A percentile compares a stretch with the other conserved stretches of the same genome.
Evolutionary conservation across 257 asterid species (phyloP).

Genomic region (Rauvolfia tetraphylla): DNA sequence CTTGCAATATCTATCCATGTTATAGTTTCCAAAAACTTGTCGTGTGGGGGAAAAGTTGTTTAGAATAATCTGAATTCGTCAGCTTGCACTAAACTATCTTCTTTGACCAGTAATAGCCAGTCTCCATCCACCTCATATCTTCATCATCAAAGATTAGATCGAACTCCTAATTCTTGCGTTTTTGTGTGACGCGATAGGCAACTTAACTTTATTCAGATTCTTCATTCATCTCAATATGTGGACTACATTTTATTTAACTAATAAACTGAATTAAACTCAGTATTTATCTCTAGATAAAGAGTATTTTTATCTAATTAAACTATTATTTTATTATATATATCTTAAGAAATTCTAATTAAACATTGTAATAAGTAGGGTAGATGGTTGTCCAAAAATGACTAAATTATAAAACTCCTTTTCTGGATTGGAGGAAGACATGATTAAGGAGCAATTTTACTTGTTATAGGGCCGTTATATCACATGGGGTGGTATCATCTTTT

Average conservation of each 20-base stretch:
- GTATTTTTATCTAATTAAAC: no score
- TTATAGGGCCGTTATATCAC: conserved; percentile 68
- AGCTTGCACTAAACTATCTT: neutral
- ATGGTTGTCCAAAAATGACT: neutral
- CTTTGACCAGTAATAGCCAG: neutral
- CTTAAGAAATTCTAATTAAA: no score
- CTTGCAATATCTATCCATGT: neutral
- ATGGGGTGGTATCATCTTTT: conserved; percentile 86
- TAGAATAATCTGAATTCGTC: neutral
- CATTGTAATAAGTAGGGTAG: neutral
- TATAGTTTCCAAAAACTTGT: neutral
- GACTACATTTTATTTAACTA: no score
- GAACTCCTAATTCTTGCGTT: neutral
- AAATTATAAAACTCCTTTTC: neutral
- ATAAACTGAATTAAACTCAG: no score
- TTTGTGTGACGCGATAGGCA: neutral
- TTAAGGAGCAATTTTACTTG: neutral
- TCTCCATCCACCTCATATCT: neutral
- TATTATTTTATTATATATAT: no score
- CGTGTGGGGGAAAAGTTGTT: neutral
- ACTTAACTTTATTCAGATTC: no score
- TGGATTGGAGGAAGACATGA: neutral
- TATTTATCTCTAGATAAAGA: no score
- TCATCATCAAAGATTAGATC: neutral
- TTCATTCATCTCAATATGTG: no score